These are phyloP conservation scores for Alternaria sp. DNA, from an alignment of 2,329 filamentous ascomycete species.

Conservation along the genomic window DNA sequence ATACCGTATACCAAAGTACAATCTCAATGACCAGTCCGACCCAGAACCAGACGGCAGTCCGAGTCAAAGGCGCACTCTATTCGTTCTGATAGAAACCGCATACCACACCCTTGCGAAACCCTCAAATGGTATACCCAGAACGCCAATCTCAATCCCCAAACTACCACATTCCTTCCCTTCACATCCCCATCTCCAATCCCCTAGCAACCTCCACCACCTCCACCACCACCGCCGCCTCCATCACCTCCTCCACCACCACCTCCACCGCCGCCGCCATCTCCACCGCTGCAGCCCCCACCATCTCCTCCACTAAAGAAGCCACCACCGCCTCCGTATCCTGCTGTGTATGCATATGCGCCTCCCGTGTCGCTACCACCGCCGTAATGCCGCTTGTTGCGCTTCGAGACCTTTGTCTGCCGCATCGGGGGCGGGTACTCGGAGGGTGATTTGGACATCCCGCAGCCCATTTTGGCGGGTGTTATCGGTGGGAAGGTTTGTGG, in stretches of 20 bases:
- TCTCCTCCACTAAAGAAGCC: conserved; percentile 5
- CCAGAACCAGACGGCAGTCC: too few relatives aligned
- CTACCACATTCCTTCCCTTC: too few relatives aligned
- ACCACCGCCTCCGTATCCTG: conserved; percentile 1
- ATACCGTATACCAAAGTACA: too few relatives aligned
- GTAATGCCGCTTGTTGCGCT: background rate
- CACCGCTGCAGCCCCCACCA: conserved; percentile 7
- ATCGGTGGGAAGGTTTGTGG: background rate
- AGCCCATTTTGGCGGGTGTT: conserved; percentile 20
- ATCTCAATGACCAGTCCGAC: too few relatives aligned
- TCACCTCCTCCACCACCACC: conserved; percentile 12
- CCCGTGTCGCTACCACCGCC: background rate
- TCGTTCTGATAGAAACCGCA: too few relatives aligned
- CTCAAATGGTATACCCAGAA: background rate
- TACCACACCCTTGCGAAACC: background rate
- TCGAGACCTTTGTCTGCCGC: conserved; percentile 5
- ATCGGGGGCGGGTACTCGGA: conserved; percentile 17
- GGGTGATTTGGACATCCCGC: conserved; percentile 21
- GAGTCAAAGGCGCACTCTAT: too few relatives aligned
- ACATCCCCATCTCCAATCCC: background rate
- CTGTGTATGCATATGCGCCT: background rate
- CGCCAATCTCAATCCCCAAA: background rate
- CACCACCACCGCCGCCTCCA: background rate
- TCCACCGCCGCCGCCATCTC: conserved; percentile 13
- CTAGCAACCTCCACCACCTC: conserved; percentile 2